Base-by-base conservation (phyloP, 1,139 yeast genomes). In the Tardiomyces blankii region DNA sequence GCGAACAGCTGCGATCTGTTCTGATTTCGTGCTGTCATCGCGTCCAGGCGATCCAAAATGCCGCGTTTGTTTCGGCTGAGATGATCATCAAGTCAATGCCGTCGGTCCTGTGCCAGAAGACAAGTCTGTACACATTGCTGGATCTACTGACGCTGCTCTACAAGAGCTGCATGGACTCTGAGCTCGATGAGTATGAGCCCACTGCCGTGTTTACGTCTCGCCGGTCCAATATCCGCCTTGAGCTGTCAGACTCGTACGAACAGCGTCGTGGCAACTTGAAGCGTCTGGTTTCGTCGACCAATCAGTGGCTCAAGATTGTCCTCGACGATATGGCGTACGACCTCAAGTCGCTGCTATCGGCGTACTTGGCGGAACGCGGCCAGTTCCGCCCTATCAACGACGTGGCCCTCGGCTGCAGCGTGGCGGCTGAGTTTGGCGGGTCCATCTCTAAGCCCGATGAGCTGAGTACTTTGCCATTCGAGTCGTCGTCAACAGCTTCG, bases 371-470 rank as follows among this genome's bases (percentile, higher is more conserved):
- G 2, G 72, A 57, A 14, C 55, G 42, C 39, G 3, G 44, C 33
- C 21, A 65, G 44, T 54, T 59, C 48, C 48, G 62, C 16, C 56
- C 63, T 18, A 52, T 59, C 38, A 57, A 59, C 19, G 63, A 62
- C 46, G 74, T 85, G 40, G 82, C 84, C 48, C 80, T 75, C 59
- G 97, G 96, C 40, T 82, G 85, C 46, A 81, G 94, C 0, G 86
- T 91, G 70, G 97, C 97, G 0, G 68, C 88, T 51, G 93, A 86
- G 54, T 75, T 87, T 80, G 93, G 95, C 1, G 91, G 94, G 2
- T 64, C 75, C 6, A 75, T 86, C 19, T 67, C 81, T 16, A 72
- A 80, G 21, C 73, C 72, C 41, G 94, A 87, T 55, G 71, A 27
- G 5, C 35, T 30, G 35, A 14, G 35, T 5, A 30, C 35, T 4